Evolutionary conservation across 1,284 basidiomycete species (phyloP).

Genomic region (Tilletiopsis washingtonensis): DNA sequence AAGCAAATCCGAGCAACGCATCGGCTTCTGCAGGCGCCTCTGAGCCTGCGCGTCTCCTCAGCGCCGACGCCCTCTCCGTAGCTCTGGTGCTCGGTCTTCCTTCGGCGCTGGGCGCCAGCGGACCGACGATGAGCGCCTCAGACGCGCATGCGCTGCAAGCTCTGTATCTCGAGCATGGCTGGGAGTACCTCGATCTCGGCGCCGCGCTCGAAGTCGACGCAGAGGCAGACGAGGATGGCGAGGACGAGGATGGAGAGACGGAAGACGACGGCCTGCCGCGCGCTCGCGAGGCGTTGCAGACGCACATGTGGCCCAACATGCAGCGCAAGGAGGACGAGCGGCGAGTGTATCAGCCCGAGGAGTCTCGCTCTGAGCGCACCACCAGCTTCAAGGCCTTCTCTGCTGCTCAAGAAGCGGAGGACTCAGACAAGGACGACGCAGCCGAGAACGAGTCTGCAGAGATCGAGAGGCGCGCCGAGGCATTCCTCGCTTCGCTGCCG

Average conservation of each 20-base stretch:
- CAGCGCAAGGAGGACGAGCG: conserved; percentile 15
- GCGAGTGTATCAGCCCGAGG: neutral
- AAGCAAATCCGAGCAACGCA: too few species aligned
- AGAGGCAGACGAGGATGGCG: conserved; percentile 11
- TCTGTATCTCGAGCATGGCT: conserved; percentile 29
- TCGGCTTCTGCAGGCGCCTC: too few species aligned
- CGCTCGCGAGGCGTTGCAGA: conserved; percentile 30
- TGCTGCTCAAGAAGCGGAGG: neutral
- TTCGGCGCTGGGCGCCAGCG: conserved; percentile 7
- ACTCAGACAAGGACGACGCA: neutral
- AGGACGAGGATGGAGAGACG: conserved; percentile 7
- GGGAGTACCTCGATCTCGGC: conserved; percentile 29
- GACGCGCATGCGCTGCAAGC: conserved; percentile 9
- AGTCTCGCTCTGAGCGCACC: neutral
- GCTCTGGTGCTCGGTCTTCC: conserved; percentile 9
- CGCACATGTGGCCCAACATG: conserved; percentile 32
- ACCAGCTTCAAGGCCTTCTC: neutral
- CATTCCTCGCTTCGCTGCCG: neutral
- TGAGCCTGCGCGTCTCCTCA: too few species aligned
- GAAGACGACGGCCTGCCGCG: conserved; percentile 27
- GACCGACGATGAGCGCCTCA: neutral
- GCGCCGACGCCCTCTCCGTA: conserved; percentile 14
- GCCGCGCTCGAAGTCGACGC: neutral
- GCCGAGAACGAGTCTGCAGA: neutral
- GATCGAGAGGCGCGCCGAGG: neutral